phyloP scores from a whole-genome alignment of 129 eudicot species.

The Pulicaria dysenterica region DNA sequence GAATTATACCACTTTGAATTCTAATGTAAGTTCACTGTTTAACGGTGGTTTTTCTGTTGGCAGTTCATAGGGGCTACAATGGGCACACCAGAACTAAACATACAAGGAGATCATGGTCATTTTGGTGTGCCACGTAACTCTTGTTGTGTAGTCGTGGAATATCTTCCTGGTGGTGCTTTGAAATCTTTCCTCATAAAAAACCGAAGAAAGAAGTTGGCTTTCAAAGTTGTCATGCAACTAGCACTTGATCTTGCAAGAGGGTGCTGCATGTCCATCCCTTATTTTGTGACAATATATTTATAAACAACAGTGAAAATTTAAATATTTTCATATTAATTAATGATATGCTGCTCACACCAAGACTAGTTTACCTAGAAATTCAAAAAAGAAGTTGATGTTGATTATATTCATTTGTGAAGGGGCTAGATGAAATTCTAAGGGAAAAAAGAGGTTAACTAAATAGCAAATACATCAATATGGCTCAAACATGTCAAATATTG shows the following conservation, averaged over 20 bases:
- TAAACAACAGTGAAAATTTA: not conserved
- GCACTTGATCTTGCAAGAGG: constrained; percentile 95
- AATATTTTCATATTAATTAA: not conserved
- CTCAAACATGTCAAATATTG: not conserved
- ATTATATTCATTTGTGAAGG: not conserved
- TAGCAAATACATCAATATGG: not conserved
- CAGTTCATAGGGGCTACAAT: constrained; percentile 93
- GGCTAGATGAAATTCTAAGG: not conserved
- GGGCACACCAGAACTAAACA: constrained; percentile 75
- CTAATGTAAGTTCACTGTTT: not conserved
- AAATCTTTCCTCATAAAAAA: constrained; percentile 80
- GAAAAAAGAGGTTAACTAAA: not conserved
- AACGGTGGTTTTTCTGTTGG: constrained; percentile 16
- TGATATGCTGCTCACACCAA: not conserved
- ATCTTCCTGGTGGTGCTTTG: constrained; percentile 86
- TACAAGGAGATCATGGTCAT: constrained; percentile 72
- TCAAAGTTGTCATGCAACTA: constrained; percentile 78
- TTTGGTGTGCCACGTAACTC: constrained; percentile 73
- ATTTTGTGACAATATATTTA: not conserved
- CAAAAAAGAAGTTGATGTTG: not conserved
- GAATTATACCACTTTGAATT: not conserved
- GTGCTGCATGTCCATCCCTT: constrained; percentile 40
- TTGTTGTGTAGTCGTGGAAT: constrained; percentile 88
- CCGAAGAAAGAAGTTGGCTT: constrained; percentile 77
- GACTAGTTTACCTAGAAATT: not conserved